Base-by-base conservation (phyloP, 192 early-diverging fungal species). In the Entophlyctis luteolus region DNA sequence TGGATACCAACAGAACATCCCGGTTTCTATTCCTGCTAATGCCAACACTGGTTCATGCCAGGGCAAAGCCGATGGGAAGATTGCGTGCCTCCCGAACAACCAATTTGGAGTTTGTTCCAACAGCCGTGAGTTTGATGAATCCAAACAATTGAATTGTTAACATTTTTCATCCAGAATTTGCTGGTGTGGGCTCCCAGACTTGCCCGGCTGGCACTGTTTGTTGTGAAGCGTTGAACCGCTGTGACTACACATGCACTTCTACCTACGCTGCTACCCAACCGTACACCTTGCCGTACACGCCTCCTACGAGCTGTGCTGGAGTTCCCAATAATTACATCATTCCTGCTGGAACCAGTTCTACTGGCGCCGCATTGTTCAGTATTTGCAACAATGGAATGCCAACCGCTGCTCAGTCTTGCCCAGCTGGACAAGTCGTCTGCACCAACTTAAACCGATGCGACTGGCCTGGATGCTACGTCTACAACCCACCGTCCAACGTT, bases 201-300 rank as follows among this genome's bases (percentile, higher is more conserved):
- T 67, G 65, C 52, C 34, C 65, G 4, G 35, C 18, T 14, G 65
- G 65, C 39, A 4, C n/a, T 1, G 34, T 67, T 0, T 67, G 65
- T 39, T 67, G 65, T 38, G 65, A 52, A 22, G 16, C 18, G 3
- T 6, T 28, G 0, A 39, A 56, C 53, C 4, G 42, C 12, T 67
- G 65, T 3, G 53, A 67, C 0, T 67, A 35, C 18, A 18, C 2
- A 2, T 54, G 42, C 28, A 25, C 23, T 3, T 56, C 50, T 33
- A 28, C 65, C 1, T 49, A 12, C 10, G 12, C 34, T 20, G 34
- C 18, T 28, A 27, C 49, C 1, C 49, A n/a, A 31, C 31, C 31
- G 36, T 4, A 5, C 8, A 18, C 54, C 0, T 6, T 55, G 0
- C 54, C 54, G 28, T 55, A 31, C 6, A 34, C 36, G 16, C 1